Conservation (phyloP, 257 asterid genomes). For the Solanum dulcamara region DNA sequence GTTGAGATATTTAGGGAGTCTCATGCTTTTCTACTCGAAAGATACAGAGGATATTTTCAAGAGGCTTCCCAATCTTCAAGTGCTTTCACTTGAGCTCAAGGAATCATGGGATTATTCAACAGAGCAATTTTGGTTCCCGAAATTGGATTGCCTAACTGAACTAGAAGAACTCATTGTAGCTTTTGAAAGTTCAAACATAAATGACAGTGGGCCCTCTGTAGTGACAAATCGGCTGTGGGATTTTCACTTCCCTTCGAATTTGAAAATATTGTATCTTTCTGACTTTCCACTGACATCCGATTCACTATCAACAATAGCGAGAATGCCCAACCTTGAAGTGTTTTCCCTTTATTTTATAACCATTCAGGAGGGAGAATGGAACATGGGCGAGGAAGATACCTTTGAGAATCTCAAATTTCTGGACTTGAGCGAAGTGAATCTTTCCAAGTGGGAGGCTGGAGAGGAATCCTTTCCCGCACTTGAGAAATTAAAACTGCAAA, state of each 20-base stretch:
- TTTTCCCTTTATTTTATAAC: accelerated
- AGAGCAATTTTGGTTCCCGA: not conserved
- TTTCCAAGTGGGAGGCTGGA: not conserved
- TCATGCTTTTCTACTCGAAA: accelerated
- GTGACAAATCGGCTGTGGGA: not conserved
- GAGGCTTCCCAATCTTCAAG: not conserved
- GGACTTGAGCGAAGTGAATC: accelerated
- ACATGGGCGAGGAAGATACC: not conserved
- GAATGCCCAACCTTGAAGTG: not conserved
- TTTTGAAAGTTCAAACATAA: not conserved
- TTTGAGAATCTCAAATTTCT: not conserved
- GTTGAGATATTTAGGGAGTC: accelerated
- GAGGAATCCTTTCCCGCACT: not conserved
- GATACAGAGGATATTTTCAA: too few relatives aligned
- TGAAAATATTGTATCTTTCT: accelerated
- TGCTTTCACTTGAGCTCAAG: accelerated
- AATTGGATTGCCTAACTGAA: not conserved
- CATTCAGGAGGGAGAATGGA: not conserved
- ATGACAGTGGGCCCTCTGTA: not conserved
- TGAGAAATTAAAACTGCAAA: not conserved
- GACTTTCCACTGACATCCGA: not conserved
- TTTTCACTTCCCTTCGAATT: not conserved
- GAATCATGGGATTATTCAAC: not conserved
- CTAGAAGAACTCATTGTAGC: accelerated
- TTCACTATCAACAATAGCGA: not conserved